Evolutionary conservation across 306 rosid species (phyloP), one percentile per base, ranked within the genome.

Genomic region (Senna siamea): DNA sequence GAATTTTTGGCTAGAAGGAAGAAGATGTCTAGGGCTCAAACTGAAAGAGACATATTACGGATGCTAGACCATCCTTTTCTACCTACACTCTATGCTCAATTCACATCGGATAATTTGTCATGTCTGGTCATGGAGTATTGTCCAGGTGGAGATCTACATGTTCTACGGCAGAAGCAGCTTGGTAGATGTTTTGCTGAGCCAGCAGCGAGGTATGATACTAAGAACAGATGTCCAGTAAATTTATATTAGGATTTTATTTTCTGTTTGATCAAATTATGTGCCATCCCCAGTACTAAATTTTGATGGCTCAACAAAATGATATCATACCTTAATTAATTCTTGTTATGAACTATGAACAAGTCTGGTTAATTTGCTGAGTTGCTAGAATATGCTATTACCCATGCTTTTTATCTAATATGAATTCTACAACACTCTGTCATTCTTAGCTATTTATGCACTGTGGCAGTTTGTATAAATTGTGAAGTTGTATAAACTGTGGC

Each of bases 61-160:
- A 92, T 88, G 90, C 87, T 94, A 65, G 99, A 94, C 77, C 99
- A 94, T 83, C 99, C 99, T 43, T 94, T 94, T 79, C 97, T 94
- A 74, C 99, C 99, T 6, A 94, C 99, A 40, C 76, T 94, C 32
- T 94, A 88, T 87, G 82, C 88, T 30, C 97, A 94, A 67, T 94
- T 94, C 60, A 87, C 97, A 37, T 85, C 97, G 51, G 97, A 92
- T 85, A 94, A 92, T 79, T 80, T 94, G 68, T 89, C 99, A n/a
- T 94, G 99, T 77, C 85, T 94, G 64, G 89, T 92, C 76, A 94
- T 90, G 99, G 99, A 94, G 85, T 92, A 85, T 81, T 94, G 99
- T 82, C 99, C 99, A 58, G 99, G 99, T 9, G 99, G 99, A 77
- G 99, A 94, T 85, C 99, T 94, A 76, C 99, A 94, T 72, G 99